These are phyloP conservation scores for Pythium pyrilobum DNA, from an alignment of 352 stramenopile species.

Conservation along the genomic window DNA sequence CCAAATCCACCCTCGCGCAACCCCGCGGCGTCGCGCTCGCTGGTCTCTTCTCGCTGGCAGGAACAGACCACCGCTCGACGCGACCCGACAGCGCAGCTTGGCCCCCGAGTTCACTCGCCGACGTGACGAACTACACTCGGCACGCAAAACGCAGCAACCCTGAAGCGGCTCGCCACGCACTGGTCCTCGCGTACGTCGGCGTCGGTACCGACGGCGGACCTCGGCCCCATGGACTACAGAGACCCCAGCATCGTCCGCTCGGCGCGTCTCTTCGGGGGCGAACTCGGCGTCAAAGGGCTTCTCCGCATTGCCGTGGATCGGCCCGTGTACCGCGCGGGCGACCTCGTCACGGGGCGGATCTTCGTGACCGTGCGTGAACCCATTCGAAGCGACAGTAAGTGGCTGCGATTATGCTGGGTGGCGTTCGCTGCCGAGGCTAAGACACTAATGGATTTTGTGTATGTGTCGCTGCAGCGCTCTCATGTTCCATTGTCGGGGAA, in stretches of 20 bases:
- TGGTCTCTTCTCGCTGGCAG: constrained; percentile 6
- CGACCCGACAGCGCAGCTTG: not conserved
- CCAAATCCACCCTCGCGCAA: not conserved
- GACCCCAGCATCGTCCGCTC: constrained; percentile 23
- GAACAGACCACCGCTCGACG: constrained; percentile 6
- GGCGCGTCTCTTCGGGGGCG: constrained; percentile 34
- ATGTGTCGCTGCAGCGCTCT: constrained; percentile 29
- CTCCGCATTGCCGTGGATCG: constrained; percentile 56
- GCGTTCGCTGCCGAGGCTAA: not conserved
- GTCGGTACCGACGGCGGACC: constrained; percentile 19
- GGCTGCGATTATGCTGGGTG: too few relatives aligned
- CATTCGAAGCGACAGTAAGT: constrained; percentile 50
- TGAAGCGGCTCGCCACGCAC: constrained; percentile 10
- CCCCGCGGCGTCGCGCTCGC: not conserved
- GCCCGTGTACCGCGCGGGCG: constrained; percentile 49
- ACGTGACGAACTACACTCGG: not conserved
- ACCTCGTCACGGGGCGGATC: constrained; percentile 45
- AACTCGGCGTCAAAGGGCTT: constrained; percentile 62
- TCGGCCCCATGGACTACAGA: constrained; percentile 25
- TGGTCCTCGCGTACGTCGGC: constrained; percentile 13
- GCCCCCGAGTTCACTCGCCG: not conserved
- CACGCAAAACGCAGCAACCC: constrained; percentile 3
- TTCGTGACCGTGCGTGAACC: constrained; percentile 53
- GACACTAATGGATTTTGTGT: not conserved
- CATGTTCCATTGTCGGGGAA: constrained; percentile 51